Evolutionary conservation across 805 yeast genomes (phyloP), one percentile per base, ranked within the genome.

Genomic region (Scheffersomyces lignosus): DNA sequence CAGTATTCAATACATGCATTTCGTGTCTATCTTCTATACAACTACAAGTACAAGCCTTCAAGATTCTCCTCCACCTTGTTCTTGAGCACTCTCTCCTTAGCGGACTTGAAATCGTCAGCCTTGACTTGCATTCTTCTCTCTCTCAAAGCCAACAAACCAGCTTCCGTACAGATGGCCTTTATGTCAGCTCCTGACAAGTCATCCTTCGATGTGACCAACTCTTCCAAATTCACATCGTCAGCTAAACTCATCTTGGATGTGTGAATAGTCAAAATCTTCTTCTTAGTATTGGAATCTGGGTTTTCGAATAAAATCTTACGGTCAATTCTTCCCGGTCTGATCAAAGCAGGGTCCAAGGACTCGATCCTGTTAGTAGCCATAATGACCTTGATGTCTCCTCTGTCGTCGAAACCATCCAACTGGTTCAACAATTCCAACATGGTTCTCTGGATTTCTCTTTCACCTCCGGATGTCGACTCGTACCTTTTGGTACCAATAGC

Each of bases 401-500:
- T 79, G 59, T 91, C 96, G 60, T 90, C 98, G 60, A 91, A 91
- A 15, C 98, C 98, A 64, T 91, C 98, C 54, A 91, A 76, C 66
- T 91, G 98, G 63, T 91, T 91, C 56, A 91, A 77, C 54, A 91
- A 71, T 67, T 90, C 98, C 77, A 90, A 74, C 98, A 90, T 91
- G 25, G 98, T 91, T 72, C 98, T 82, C 70, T 91, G 98, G 47
- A 91, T 87, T 67, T 91, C 98, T 51, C 96, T 79, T 67, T 91
- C 98, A 58, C 98, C 98, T 29, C 98, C 97, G 15, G 95, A 83
- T 51, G 91, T 95, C 15, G 97, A 88, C 42, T 91, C 96, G 63
- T 91, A 90, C 64, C 99, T 82, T 63, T 91, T 91, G n/a, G 96
- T 86, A 65, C 99, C 99, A 59, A 93, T 93, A 30, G 99, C 98